phyloP scores from a whole-genome alignment of 108 stramenopile species.

The Seminavis robusta region DNA sequence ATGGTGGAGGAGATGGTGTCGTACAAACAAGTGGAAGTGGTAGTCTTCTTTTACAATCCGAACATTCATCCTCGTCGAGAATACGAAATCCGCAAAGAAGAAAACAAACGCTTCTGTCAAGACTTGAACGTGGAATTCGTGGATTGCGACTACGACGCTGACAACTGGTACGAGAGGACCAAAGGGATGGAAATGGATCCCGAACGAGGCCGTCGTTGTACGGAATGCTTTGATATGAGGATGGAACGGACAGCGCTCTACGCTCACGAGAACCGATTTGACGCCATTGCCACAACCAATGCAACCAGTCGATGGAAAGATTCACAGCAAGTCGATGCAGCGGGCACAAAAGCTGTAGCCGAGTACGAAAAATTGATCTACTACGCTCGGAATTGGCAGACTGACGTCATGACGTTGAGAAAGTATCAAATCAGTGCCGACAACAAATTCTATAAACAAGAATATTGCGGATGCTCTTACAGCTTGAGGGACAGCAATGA shows the following conservation, averaged over 20 bases:
- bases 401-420: constrained; percentile 49
- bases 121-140: constrained; percentile 48
- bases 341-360: constrained; percentile 36
- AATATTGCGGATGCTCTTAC: constrained; percentile 65
- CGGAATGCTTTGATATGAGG: constrained; percentile 62
- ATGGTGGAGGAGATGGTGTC: constrained; percentile 66
- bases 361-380: constrained; percentile 38
- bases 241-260: constrained; percentile 62
- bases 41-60: constrained; percentile 66
- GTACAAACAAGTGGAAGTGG: constrained; percentile 29
- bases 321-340: constrained; percentile 47
- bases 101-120: constrained; percentile 42
- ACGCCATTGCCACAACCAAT: constrained; percentile 62
- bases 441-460: constrained; percentile 61
- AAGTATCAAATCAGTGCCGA: constrained; percentile 55
- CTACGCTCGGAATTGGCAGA: constrained; percentile 45
- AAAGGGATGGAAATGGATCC: constrained; percentile 61
- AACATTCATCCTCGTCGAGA: constrained; percentile 60
- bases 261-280: constrained; percentile 54
- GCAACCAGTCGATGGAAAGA: constrained; percentile 61
- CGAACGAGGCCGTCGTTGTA: constrained; percentile 51
- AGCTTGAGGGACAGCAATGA: constrained; percentile 51
- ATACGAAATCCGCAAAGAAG: constrained; percentile 53
- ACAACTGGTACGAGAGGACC: constrained; percentile 44
- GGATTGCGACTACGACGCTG: constrained; percentile 54